Base-by-base conservation (phyloP, 805 yeast species). In the Tetrapisispora pingtungensis region DNA sequence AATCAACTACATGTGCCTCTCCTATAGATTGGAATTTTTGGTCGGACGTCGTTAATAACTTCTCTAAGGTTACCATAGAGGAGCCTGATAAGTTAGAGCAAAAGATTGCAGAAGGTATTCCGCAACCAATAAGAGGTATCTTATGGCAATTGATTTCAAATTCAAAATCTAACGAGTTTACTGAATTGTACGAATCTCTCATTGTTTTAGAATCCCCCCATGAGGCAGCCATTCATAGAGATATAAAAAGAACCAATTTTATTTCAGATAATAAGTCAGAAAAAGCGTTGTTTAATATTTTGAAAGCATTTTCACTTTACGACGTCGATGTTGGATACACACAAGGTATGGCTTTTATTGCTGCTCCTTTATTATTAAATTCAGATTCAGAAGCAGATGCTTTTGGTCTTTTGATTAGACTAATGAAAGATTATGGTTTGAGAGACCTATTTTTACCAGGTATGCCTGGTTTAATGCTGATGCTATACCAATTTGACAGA, bases 281-380 rank as follows among this genome's bases (percentile, higher is more conserved):
- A n/a, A n/a, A n/a, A 30, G 79, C 85, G 41, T 67, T 93, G 31
- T 84, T 71, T 57, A 78, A 80, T 45, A 80, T 93, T 26, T 74
- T 93, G 49, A 84, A 84, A 57, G 89, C 88, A 0, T 93, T 90
- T 66, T 78, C 93, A 19, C 66, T 86, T 40, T 82, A 77, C 60
- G 97, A 93, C 61, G 79, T 84, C 1, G 97, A 89, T 42, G 96
- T 93, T 41, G 98, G 98, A 0, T 93, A 93, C 58, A 93, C 97
- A 1, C 98, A 93, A 64, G 97, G 98, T 7, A 88, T 93, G 96
- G 95, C 95, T 1, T 93, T 93, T 57, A 77, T 93, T 36, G 77
- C 85, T 0, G 87, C 87, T 6, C 97, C 98, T 2, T 64, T 93
- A 40, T 68, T 88, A 37, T 71, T 89, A 68, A 85, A 85, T 53